Conservation (phyloP, 139 green algal species). For the Coccomyxa sp. region DNA sequence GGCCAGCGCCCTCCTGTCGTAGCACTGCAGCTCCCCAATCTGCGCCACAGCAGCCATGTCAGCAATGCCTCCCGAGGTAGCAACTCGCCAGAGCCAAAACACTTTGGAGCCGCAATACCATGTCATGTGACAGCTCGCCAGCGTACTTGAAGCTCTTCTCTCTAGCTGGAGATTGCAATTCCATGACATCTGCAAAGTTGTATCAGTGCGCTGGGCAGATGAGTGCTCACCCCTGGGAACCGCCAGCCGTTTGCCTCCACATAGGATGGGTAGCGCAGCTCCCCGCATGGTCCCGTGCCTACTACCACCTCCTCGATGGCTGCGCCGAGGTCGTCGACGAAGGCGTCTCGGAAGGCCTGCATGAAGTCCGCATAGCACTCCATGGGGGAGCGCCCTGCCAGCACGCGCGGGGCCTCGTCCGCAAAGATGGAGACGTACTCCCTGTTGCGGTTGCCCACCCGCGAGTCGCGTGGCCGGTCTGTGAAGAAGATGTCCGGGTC, state of each 20-base stretch:
- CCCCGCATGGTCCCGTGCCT: conserved; percentile 51
- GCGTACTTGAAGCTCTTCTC: too few relatives aligned
- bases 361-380: conserved; percentile 90
- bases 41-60: conserved; percentile 6
- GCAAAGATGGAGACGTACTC: conserved; percentile 84
- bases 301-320: conserved; percentile 78
- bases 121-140: too few relatives aligned
- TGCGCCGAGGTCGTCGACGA: conserved; percentile 31
- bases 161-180: too few relatives aligned
- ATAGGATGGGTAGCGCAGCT: conserved; percentile 74
- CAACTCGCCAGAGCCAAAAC: too few relatives aligned
- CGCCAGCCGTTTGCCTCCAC: conserved; percentile 76
- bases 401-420: conserved; percentile 48
- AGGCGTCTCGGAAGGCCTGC: conserved; percentile 61
- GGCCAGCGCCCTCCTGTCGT: conserved; percentile 47
- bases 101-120: too few relatives aligned
- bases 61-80: background rate
- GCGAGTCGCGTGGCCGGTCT: conserved; percentile 57
- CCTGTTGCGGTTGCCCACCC: conserved; percentile 54
- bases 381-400: conserved; percentile 45
- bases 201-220: background rate
- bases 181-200: too few relatives aligned
- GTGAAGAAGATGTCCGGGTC: conserved; percentile 88
- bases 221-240: conserved; percentile 66
- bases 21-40: conserved; percentile 82